Base-by-base conservation (phyloP, 2,329 filamentous ascomycete species). In the Scedosporium boydii region DNA sequence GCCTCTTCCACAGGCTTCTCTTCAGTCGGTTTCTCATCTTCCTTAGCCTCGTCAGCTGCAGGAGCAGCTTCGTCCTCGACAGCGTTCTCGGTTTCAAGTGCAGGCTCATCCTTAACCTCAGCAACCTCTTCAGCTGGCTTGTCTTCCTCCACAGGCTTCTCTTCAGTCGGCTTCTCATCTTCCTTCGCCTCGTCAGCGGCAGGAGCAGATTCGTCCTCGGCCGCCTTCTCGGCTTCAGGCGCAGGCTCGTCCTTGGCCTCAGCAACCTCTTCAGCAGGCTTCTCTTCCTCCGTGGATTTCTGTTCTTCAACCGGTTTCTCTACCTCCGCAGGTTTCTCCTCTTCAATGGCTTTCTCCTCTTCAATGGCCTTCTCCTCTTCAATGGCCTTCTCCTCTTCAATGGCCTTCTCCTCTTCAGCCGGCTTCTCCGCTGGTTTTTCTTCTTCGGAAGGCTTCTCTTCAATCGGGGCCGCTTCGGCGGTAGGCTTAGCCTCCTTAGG, bases 231-330 rank as follows among this genome's bases (percentile, higher is more conserved):
- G 9, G 63, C 62, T 29, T 63, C 61, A 51, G 55, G n/a, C 41
- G 62, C 34, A 41, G 59, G 58, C 44, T 64, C 64, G 14, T 63
- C 62, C 23, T 65, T 57, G 42, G 62, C 21, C 41, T 61, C 26
- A 23, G 46, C 18, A 21, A 34, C 29, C 29, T 56, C 51, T 12
- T 59, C 62, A 9, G 6, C 53, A 10, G 26, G 29, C 44, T 46
- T 3, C 6, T 27, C 16, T 42, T 42, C 12, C 3, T 48, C 58
- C 18, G 10, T 26, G 10, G 23, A 18, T 2, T 48, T 51, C 58
- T 46, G 21, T 34, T 21, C 38, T 9, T 62, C n/a, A 21, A 27
- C 14, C 14, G 58, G 46, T 18, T 63, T 38, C 23, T 56, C 60
- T 10, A 29, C 42, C 38, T 57, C 55, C 5, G 6, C 21, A 57